Evolutionary conservation across 768 basidiomycete species (phyloP), one percentile per base, ranked within the genome.

Genomic region (Collybia mongolica): DNA sequence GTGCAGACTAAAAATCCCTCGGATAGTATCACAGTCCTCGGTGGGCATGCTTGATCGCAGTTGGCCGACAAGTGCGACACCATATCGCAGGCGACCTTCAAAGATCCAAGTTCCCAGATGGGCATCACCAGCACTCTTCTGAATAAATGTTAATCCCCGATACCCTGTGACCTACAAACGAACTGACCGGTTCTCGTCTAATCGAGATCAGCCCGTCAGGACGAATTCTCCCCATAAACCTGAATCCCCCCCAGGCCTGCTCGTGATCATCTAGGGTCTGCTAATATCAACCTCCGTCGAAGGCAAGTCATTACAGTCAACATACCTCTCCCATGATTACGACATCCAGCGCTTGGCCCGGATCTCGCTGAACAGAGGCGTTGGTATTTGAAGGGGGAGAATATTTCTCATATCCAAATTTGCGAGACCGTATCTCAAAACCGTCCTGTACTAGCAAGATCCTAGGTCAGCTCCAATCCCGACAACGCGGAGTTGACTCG

Each of bases 171-270:
- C 37, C 22, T 38, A 14, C 37, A 28, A 45, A 49, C 49, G 46
- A 28, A 46, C 53, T 18, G 58, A 86, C 84, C 57, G 83, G 79
- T 66, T 81, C 74, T 61, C 86, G 76, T 62, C 76, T 78, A 62
- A 89, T 68, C 42, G 73, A 70, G 53, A 90, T 76, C 57, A 73
- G 64, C 15, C 87, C 88, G 60, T 86, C 81, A 35, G 70, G 69
- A 28, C 77, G 70, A 39, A 88, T 73, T 20, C 79, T 70, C 43
- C 88, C 88, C 9, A 72, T 69, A 59, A 84, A 81, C 50, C 63
- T 74, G 64, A 79, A 88, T 9, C 80, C 79, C 4, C 82, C 84
- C 86, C 88, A 90, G 6, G 83, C 82, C 35, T 71, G 68, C 51
- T 82, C 81, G 48, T 82, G 79, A 41, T 73, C 72, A 41, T 58